Percentiles rank a stretch among this genome's conserved stretches.
These are phyloP conservation scores for Zygosaccharomyces gambellarensis DNA, from an alignment of 805 yeast species.

Conservation along the genomic window DNA sequence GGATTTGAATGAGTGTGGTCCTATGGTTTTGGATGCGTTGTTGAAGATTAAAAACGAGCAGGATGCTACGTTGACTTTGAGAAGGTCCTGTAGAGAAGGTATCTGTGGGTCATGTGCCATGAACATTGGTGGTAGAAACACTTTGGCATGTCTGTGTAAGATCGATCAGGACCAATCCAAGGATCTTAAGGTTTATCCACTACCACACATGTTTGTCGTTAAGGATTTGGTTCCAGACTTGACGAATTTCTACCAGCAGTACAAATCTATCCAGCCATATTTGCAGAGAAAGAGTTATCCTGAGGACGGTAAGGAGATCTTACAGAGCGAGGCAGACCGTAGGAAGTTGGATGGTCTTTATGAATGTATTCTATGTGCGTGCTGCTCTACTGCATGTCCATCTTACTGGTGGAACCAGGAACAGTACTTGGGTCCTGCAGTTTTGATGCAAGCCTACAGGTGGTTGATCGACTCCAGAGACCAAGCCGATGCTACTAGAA, in stretches of 20 bases:
- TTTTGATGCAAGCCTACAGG: conserved; percentile 97
- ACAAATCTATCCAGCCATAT: conserved; percentile 96
- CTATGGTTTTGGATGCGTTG: conserved; percentile 95
- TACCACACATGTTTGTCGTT: conserved; percentile 97
- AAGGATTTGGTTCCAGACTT: conserved; percentile 96
- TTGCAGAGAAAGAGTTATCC: conserved; percentile 76
- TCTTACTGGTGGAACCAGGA: conserved; percentile 99
- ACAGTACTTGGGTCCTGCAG: conserved; percentile 98
- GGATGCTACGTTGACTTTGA: conserved; percentile 90
- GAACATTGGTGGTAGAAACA: conserved; percentile 98
- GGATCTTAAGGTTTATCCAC: conserved; percentile 85
- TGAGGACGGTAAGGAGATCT: conserved; percentile 86
- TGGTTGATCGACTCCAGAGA: conserved; percentile 98
- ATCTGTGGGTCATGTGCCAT: conserved; percentile 99
- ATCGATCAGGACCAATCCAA: conserved; percentile 75
- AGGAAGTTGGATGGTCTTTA: conserved; percentile 94
- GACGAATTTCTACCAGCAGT: conserved; percentile 96
- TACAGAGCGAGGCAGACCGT: conserved; percentile 88
- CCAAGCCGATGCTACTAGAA: conserved; percentile 76
- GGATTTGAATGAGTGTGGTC: conserved; percentile 90
- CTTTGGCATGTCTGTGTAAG: conserved; percentile 93
- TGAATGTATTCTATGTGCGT: conserved; percentile 97
- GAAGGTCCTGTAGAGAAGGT: conserved; percentile 99
- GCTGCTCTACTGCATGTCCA: conserved; percentile 98
- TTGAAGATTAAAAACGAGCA: conserved; percentile 94